Evolutionary conservation across 371 early-diverging fungal genomes (phyloP).

Genomic region (Dinochytrium kinnereticum): DNA sequence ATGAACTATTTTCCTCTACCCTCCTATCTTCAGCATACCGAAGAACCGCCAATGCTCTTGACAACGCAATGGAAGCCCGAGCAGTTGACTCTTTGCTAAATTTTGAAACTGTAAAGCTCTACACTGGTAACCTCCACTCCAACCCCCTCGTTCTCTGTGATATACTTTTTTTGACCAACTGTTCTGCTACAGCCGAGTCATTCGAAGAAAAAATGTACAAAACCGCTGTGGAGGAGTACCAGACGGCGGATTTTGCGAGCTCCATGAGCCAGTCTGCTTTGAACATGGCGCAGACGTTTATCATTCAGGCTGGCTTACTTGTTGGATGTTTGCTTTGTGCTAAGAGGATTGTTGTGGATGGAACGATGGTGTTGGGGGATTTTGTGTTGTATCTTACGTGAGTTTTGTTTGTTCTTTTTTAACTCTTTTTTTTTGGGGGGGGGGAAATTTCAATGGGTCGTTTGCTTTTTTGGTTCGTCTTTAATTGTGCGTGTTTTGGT

Average conservation of each 20-base stretch:
- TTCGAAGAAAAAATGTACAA: slow-evolving; percentile 19
- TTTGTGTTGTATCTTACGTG: slow-evolving; percentile 88
- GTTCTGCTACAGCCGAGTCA: slow-evolving; percentile 11
- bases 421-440: neutral
- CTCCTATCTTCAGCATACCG: neutral
- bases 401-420: slow-evolving; percentile 19
- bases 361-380: slow-evolving; percentile 66
- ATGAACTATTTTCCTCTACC: neutral
- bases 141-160: too few species aligned
- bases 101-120: slow-evolving; percentile 93
- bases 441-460: too few species aligned
- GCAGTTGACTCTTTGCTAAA: slow-evolving; percentile 86
- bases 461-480: neutral
- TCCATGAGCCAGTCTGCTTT: slow-evolving; percentile 75
- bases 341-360: slow-evolving; percentile 36
- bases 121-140: slow-evolving; percentile 26
- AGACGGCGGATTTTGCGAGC: slow-evolving; percentile 79
- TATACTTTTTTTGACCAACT: too few species aligned
- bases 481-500: neutral
- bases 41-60: slow-evolving; percentile 39
- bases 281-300: slow-evolving; percentile 82
- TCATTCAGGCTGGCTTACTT: slow-evolving; percentile 82
- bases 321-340: slow-evolving; percentile 76
- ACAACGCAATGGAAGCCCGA: slow-evolving; percentile 46
- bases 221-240: slow-evolving; percentile 35